Base-by-base conservation (phyloP, 257 asterid genomes). In the Gentiana dahurica region DNA sequence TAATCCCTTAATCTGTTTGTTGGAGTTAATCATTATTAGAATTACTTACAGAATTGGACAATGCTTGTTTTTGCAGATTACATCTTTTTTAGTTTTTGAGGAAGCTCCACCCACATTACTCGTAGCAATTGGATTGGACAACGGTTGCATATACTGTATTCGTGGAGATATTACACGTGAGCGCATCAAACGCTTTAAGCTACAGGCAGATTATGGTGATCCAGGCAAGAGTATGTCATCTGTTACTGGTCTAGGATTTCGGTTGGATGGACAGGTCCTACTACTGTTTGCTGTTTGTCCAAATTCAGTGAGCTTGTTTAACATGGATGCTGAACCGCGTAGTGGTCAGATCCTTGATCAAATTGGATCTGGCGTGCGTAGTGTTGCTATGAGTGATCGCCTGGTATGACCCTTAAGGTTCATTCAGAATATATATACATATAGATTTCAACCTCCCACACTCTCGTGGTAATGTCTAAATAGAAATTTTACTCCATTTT, bases 81-180 rank as follows among this genome's bases (percentile, higher is more conserved):
- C 94, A 0, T 87, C 88, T 2, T 91, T 91, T 73, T 55, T 79
- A 36, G 93, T 87, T 51, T 72, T 85, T 51, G 98, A 91, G 74
- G 98, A 91, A 77, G 86, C 88, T 63, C 97, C 98, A 1, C 98
- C 96, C n/a, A 77, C 88, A 59, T 75, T 87, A 56, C 79, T 91
- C 46, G 83, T 91, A 72, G 97, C 94, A 57, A 81, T 87, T 68
- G 98, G 98, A 66, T 65, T 87, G 69, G 94, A 81, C 62, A 91
- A 85, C 54, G 97, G 98, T 55, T 76, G 75, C 70, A 80, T 91
- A 65, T 91, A 91, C 71, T 91, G 98, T 78, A 91, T 87, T 70
- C 97, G 83, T 79, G 98, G 98, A 7, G 98, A 91, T 67, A 67
- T 91, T 71, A 94, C 97, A 39, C 96, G 98, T n/a, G 98, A 91